Conservation (phyloP, 306 rosid genomes). For the Trichosanthes truncata region DNA sequence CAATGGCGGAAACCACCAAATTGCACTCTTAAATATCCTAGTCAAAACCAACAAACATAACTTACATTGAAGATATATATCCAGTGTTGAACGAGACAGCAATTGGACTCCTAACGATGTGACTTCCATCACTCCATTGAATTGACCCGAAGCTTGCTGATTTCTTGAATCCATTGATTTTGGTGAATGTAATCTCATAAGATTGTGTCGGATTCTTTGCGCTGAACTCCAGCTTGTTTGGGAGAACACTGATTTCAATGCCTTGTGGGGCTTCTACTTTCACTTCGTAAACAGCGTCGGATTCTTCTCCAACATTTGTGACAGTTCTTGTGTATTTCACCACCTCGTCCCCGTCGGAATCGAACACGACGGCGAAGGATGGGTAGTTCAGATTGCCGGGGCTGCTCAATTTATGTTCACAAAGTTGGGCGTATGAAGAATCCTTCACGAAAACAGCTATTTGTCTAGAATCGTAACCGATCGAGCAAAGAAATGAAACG, state of each 20-base stretch:
- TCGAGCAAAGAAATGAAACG: conserved; percentile 68
- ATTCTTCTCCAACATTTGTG: conserved; percentile 54
- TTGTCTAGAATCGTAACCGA: conserved; percentile 45
- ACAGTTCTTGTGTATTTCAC: conserved; percentile 56
- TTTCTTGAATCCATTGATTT: background rate
- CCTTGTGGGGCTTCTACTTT: conserved; percentile 49
- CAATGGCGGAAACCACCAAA: background rate
- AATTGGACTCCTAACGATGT: conserved; percentile 65
- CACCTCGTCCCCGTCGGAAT: conserved; percentile 9
- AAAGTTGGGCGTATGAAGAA: conserved; percentile 28
- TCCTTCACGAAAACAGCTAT: conserved; percentile 50
- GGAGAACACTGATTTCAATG: conserved; percentile 47
- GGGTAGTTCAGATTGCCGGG: conserved; percentile 91
- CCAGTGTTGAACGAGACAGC: conserved; percentile 42
- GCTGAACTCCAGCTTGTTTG: conserved; percentile 47
- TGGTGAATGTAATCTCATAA: conserved; percentile 47
- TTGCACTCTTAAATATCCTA: background rate
- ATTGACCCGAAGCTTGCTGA: conserved; percentile 49
- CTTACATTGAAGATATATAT: conserved; percentile 33
- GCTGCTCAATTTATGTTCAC: conserved; percentile 25
- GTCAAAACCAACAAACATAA: conserved; percentile 9
- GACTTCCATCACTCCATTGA: conserved; percentile 72
- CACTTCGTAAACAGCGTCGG: conserved; percentile 58
- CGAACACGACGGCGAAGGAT: conserved; percentile 53
- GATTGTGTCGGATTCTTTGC: conserved; percentile 32